phyloP scores from a whole-genome alignment of 768 basidiomycete species.

The Mycena olivaceomarginata region DNA sequence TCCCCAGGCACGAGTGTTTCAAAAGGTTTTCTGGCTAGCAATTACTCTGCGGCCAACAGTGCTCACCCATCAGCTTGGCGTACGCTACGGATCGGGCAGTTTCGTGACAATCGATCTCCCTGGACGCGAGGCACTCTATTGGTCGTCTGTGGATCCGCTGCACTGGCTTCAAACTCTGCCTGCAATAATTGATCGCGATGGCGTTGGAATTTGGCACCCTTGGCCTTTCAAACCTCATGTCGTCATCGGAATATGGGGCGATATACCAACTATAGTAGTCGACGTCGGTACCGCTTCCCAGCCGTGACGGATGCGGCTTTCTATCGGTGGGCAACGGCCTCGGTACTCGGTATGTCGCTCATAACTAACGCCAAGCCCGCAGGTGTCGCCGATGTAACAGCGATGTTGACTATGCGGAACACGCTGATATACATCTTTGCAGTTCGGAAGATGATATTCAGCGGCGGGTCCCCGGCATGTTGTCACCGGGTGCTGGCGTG shows the following conservation, averaged over 20 bases:
- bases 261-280: conserved; percentile 7
- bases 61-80: too few species aligned
- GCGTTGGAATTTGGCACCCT: background rate
- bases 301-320: conserved; percentile 21
- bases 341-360: background rate
- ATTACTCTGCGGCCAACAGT: too few species aligned
- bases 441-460: background rate
- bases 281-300: conserved; percentile 15
- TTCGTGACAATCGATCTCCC: too few species aligned
- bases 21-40: too few species aligned
- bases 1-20: too few species aligned
- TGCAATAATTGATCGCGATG: conserved; percentile 3
- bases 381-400: background rate
- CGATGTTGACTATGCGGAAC: conserved; percentile 6
- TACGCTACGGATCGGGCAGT: too few species aligned
- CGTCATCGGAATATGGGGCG: conserved; percentile 3
- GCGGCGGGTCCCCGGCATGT: background rate
- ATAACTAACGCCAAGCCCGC: background rate
- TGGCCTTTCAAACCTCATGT: background rate
- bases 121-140: too few species aligned
- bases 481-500: background rate
- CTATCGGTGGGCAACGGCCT: background rate
- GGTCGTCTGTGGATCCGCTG: background rate
- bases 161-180: background rate
- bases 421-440: conserved; percentile 9